Conservation (phyloP, 257 asterid species). For the Penstemon davidsonii region DNA sequence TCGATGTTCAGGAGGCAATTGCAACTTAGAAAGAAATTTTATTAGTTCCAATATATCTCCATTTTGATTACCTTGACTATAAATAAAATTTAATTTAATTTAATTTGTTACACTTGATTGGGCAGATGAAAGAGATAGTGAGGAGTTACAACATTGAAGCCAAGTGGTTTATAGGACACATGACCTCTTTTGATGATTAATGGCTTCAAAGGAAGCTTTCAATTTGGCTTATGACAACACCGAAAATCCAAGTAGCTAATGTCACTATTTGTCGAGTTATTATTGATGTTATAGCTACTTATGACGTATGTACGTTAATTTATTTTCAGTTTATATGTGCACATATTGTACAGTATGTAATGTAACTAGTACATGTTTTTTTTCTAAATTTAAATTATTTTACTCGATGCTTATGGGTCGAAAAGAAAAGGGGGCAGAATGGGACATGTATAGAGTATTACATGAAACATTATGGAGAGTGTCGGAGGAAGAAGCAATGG, state of each 20-base stretch:
- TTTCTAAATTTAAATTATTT: no score
- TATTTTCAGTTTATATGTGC: no score
- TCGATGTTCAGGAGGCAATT: no score
- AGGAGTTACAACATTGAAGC: slow-evolving; percentile 46
- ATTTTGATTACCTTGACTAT: not conserved
- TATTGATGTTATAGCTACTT: slow-evolving; percentile 41
- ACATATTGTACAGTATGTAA: no score
- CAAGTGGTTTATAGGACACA: slow-evolving; percentile 50
- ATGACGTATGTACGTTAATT: slow-evolving; percentile 26
- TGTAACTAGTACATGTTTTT: not conserved
- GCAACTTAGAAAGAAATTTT: no score
- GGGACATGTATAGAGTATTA: no score
- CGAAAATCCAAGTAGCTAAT: slow-evolving; percentile 38
- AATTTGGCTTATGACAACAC: slow-evolving; percentile 32
- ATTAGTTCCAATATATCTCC: not conserved
- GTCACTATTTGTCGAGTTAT: slow-evolving; percentile 33
- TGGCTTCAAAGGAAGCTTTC: slow-evolving; percentile 32
- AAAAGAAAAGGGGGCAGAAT: no score
- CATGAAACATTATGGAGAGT: no score
- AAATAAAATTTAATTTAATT: not conserved
- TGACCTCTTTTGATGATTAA: slow-evolving; percentile 29
- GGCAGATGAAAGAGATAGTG: slow-evolving; percentile 44
- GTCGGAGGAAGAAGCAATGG: no score
- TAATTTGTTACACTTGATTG: not conserved
- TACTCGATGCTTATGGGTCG: no score